Percentiles rank a stretch among this genome's conserved stretches.
Conservation (phyloP, 345 rosid genomes). For the Pistacia integerrima region DNA sequence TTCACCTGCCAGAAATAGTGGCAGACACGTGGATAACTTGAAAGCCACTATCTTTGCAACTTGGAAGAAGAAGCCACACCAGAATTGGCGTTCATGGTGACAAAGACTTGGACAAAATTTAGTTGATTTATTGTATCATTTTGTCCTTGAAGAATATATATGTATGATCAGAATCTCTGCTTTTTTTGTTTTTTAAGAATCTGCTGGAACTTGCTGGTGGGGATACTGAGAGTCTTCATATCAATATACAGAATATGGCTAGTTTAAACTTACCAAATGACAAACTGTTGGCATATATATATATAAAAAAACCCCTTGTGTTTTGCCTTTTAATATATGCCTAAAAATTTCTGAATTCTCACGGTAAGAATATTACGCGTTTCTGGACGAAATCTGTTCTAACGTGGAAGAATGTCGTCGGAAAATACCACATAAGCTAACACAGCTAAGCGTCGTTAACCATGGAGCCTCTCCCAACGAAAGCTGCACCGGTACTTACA, state of each 20-base stretch:
- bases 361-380: too few species aligned
- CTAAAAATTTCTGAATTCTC: neutral
- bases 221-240: too few species aligned
- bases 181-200: neutral
- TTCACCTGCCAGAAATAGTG: neutral
- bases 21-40: constrained; percentile 1
- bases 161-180: neutral
- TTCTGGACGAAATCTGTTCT: too few species aligned
- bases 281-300: neutral
- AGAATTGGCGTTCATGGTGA: neutral
- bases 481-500: too few species aligned
- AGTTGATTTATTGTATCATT: neutral
- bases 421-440: too few species aligned
- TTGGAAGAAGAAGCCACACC: neutral
- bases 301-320: neutral
- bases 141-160: neutral
- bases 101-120: neutral
- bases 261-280: neutral
- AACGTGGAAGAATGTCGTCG: too few species aligned
- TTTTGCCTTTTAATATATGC: neutral
- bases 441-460: too few species aligned
- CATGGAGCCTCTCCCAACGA: too few species aligned
- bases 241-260: too few species aligned
- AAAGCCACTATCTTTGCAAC: constrained; percentile 7
- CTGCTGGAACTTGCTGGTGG: neutral